These are phyloP conservation scores for Suhomyces tanzawaensis DNA, from an alignment of 805 yeast genomes.

Conservation along the genomic window DNA sequence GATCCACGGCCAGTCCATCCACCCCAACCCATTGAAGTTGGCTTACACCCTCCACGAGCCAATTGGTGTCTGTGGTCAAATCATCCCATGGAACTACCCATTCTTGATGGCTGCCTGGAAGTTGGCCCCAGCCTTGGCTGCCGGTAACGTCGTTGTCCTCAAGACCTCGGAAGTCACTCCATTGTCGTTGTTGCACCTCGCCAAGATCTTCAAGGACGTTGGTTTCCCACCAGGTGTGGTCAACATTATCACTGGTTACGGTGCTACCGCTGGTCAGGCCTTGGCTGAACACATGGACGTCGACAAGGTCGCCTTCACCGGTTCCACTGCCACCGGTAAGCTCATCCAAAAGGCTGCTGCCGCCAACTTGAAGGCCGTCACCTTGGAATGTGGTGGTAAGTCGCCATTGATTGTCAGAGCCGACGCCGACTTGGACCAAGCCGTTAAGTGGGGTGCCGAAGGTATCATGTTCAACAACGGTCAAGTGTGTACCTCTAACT, in stretches of 20 bases:
- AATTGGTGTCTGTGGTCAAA: conserved; percentile 62
- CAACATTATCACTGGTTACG: conserved; percentile 69
- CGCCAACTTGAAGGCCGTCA: conserved; percentile 57
- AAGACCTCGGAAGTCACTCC: conserved; percentile 80
- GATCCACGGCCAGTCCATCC: conserved; percentile 45
- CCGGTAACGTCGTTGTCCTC: conserved; percentile 70
- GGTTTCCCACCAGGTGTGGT: conserved; percentile 79
- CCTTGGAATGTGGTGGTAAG: conserved; percentile 73
- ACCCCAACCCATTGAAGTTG: conserved; percentile 46
- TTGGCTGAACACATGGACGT: conserved; percentile 54
- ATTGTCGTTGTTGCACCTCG: conserved; percentile 61
- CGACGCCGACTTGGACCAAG: conserved; percentile 64
- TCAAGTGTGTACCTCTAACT: conserved; percentile 67
- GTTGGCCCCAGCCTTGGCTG: conserved; percentile 77
- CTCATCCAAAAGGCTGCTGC: conserved; percentile 63
- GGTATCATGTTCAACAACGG: conserved; percentile 68
- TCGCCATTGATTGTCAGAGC: conserved; percentile 61
- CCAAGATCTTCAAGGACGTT: conserved; percentile 55
- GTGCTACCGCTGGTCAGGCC: conserved; percentile 66
- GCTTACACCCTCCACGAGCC: conserved; percentile 73
- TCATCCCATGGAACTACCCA: conserved; percentile 75
- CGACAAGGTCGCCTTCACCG: conserved; percentile 55
- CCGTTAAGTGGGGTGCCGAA: conserved; percentile 64
- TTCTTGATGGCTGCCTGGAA: conserved; percentile 74
- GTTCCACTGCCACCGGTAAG: conserved; percentile 61